A percentile compares a stretch with the other conserved stretches of the same genome.
These are phyloP conservation scores for Mycosarcoma maydis DNA, from an alignment of 1,284 basidiomycete genomes.

Conservation along the genomic window DNA sequence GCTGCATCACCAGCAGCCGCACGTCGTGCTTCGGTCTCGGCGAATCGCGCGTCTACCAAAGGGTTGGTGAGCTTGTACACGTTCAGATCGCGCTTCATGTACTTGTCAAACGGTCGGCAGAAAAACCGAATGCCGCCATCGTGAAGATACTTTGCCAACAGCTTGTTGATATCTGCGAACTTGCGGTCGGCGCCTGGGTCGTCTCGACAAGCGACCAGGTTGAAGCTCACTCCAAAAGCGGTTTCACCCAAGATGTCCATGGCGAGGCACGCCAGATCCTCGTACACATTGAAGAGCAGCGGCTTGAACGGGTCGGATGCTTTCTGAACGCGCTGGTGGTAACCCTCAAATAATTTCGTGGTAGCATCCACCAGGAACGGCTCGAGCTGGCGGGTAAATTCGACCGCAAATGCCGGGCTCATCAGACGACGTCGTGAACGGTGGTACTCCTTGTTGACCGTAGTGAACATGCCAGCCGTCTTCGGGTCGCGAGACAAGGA, in stretches of 20 bases:
- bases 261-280: constrained; percentile 14
- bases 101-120: constrained; percentile 17
- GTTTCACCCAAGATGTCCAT: constrained; percentile 19
- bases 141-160: constrained; percentile 16
- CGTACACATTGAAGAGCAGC: constrained; percentile 9
- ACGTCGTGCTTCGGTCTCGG: constrained; percentile 3
- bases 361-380: constrained; percentile 11
- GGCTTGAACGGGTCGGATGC: background rate
- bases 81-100: constrained; percentile 19
- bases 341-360: constrained; percentile 10
- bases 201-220: constrained; percentile 13
- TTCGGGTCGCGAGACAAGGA: constrained; percentile 13
- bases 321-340: constrained; percentile 1
- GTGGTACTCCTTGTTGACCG: constrained; percentile 21
- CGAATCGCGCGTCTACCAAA: constrained; percentile 6
- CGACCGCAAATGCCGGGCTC: constrained; percentile 11
- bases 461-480: constrained; percentile 18
- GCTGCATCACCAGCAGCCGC: background rate
- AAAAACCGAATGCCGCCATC: constrained; percentile 15
- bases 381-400: constrained; percentile 11
- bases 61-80: constrained; percentile 23
- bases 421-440: constrained; percentile 6
- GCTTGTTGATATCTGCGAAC: constrained; percentile 15
- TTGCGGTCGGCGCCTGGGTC: constrained; percentile 7
- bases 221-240: constrained; percentile 11